phyloP scores from a whole-genome alignment of 306 rosid genomes.

The Canavalia ensiformis region DNA sequence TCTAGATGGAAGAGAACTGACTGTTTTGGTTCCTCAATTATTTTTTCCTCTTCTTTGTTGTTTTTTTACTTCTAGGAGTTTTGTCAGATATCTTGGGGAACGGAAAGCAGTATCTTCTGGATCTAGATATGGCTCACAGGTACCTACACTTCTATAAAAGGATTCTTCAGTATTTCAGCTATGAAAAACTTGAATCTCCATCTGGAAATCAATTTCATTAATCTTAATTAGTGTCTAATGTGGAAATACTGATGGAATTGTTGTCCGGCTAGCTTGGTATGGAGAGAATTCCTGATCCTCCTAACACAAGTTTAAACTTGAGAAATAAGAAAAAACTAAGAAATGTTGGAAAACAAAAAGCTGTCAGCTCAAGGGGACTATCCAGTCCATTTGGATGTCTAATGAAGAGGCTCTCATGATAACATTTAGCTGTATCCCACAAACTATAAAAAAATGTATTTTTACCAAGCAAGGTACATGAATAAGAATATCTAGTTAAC shows the following conservation, averaged over 20 bases:
- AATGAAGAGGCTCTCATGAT: background rate
- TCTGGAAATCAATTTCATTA: conserved; percentile 30
- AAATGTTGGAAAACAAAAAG: background rate
- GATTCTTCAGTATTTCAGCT: conserved; percentile 18
- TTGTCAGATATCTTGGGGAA: conserved; percentile 85
- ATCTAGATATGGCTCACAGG: conserved; percentile 86
- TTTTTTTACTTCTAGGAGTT: conserved; percentile 67
- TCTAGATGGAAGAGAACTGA: conserved; percentile 40
- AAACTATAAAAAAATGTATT: background rate
- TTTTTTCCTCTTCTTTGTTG: conserved; percentile 21
- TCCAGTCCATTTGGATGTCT: conserved; percentile 11
- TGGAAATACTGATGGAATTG: conserved; percentile 25
- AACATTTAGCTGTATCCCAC: conserved; percentile 3
- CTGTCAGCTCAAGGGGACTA: background rate
- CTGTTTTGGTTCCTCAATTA: conserved; percentile 30
- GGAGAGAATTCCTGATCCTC: conserved; percentile 5
- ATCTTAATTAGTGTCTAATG: background rate
- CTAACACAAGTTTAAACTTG: conserved; percentile 1
- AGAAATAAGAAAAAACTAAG: conserved; percentile 3
- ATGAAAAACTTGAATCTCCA: conserved; percentile 23
- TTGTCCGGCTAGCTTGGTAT: background rate
- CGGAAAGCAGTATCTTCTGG: conserved; percentile 71
- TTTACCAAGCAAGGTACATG: conserved; percentile 11
- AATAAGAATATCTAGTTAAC: conserved; percentile 11
- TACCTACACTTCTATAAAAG: conserved; percentile 42